Percentiles rank a stretch among this genome's conserved stretches.
phyloP scores from a whole-genome alignment of 495 filamentous ascomycete genomes.

The Trichoderma parareesei region DNA sequence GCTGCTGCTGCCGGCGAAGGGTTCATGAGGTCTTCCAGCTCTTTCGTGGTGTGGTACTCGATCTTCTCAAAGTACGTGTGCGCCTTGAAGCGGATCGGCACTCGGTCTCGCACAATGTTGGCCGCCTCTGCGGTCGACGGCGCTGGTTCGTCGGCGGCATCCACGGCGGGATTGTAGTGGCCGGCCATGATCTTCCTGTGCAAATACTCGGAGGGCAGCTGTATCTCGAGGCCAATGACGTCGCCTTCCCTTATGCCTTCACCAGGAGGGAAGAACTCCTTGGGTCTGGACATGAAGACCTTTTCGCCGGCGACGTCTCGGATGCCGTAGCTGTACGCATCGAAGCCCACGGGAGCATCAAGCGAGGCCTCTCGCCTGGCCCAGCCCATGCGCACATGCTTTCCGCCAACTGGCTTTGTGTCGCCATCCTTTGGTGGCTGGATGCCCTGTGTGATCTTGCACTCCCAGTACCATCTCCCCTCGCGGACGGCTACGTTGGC shows the following conservation, averaged over 20 bases:
- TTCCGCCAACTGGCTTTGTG: conserved; percentile 38
- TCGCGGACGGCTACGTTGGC: conserved; percentile 90
- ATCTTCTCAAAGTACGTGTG: conserved; percentile 93
- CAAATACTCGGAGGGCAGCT: conserved; percentile 70
- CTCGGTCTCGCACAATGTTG: conserved; percentile 87
- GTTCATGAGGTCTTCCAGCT: conserved; percentile 79
- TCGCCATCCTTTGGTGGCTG: conserved; percentile 35
- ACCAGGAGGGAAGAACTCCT: conserved; percentile 71
- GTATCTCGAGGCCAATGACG: conserved; percentile 90
- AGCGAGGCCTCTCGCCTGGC: conserved; percentile 83
- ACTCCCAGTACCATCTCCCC: conserved; percentile 90
- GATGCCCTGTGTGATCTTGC: conserved; percentile 66
- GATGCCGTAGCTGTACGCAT: conserved; percentile 93
- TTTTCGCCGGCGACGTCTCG: conserved; percentile 85
- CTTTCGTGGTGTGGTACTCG: conserved; percentile 81
- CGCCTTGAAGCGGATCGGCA: conserved; percentile 87
- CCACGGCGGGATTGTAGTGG: conserved; percentile 74
- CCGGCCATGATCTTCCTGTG: conserved; percentile 86
- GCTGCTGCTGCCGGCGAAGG: conserved; percentile 46
- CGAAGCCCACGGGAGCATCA: conserved; percentile 89
- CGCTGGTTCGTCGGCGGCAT: conserved; percentile 51
- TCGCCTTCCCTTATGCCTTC: conserved; percentile 74
- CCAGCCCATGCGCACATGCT: conserved; percentile 82
- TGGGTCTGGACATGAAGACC: conserved; percentile 85
- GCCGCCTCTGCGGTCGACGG: conserved; percentile 34